Evolutionary conservation across 2,329 filamentous ascomycete species (phyloP).

Genomic region (Metarhizium humberi): DNA sequence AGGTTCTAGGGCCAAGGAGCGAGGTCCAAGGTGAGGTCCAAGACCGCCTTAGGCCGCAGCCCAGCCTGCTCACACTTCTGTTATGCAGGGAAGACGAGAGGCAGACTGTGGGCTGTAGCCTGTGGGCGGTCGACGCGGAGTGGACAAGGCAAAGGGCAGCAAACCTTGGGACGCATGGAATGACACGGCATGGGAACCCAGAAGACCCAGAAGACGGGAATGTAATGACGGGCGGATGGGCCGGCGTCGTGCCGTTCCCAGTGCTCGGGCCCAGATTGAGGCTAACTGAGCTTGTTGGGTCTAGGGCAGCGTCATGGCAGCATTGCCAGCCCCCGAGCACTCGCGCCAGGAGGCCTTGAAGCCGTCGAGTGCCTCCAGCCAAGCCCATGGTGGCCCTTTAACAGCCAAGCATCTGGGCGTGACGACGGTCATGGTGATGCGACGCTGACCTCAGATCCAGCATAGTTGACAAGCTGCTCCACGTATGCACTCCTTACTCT

Average conservation of each 20-base stretch:
- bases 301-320: neutral
- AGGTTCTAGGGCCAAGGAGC: neutral
- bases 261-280: conserved; percentile 6
- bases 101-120: neutral
- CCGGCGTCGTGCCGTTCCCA: conserved; percentile 30
- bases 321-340: too few species aligned
- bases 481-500: neutral
- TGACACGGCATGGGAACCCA: conserved; percentile 10
- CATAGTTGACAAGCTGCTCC: neutral
- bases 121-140: neutral
- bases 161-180: conserved; percentile 3
- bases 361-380: too few species aligned
- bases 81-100: neutral
- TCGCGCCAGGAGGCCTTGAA: too few species aligned
- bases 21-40: neutral
- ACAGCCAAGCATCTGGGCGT: too few species aligned
- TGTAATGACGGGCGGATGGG: conserved; percentile 26
- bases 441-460: neutral
- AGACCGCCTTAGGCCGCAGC: neutral
- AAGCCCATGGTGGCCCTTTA: neutral
- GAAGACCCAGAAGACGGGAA: conserved; percentile 18
- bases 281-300: neutral
- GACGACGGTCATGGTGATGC: neutral
- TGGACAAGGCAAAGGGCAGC: neutral
- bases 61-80: neutral